Evolutionary conservation across 129 eudicot genomes (phyloP).

Genomic region (Ambrosia trifida): DNA sequence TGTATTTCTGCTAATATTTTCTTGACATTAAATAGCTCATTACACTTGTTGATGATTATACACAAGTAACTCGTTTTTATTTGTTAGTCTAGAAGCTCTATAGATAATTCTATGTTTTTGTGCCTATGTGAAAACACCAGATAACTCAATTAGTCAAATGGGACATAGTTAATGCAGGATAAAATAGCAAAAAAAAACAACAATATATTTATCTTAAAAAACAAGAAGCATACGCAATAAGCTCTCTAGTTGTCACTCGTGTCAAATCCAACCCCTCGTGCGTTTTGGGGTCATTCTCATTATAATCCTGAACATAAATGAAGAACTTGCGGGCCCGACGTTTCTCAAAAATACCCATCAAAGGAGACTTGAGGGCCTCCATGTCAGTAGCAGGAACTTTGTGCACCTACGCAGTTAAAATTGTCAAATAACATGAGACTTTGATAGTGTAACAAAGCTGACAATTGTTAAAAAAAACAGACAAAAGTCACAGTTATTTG

Average conservation of each 20-base stretch:
- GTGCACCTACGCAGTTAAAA: conserved; percentile 52
- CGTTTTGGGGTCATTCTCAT: conserved; percentile 79
- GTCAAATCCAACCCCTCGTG: conserved; percentile 96
- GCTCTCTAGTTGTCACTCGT: conserved; percentile 76
- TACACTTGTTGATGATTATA: background rate
- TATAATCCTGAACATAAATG: conserved; percentile 81
- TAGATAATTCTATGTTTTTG: background rate
- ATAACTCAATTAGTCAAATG: background rate
- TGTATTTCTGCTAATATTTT: background rate
- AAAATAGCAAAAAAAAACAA: background rate
- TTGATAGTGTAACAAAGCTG: background rate
- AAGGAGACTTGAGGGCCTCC: conserved; percentile 88
- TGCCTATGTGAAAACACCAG: background rate
- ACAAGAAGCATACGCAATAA: conserved; percentile 71
- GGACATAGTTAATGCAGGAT: background rate
- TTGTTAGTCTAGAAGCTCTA: background rate
- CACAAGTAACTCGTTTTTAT: background rate
- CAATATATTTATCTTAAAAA: background rate
- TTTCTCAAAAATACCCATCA: conserved; percentile 90
- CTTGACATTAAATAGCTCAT: background rate
- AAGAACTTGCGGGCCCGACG: conserved; percentile 95
- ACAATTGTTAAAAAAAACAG: background rate
- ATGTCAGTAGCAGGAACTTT: conserved; percentile 92
- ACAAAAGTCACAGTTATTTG: background rate
- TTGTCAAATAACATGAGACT: background rate